Evolutionary conservation across 768 basidiomycete genomes (phyloP).

Genomic region (Leccinum arenicola): DNA sequence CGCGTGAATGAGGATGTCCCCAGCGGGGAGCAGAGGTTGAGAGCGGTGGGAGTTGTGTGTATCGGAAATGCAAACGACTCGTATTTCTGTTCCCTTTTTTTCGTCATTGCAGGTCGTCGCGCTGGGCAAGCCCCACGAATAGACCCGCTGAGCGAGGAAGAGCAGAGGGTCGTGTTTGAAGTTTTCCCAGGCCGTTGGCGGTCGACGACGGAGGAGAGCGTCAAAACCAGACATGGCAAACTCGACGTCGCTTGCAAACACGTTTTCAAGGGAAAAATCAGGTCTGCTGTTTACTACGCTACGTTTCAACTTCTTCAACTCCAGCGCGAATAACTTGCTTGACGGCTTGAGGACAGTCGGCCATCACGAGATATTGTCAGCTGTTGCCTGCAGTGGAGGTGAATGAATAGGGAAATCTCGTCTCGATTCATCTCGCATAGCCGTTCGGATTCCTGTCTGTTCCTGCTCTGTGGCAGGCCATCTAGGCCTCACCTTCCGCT

Average conservation of each 20-base stretch:
- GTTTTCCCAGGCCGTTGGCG: conserved; percentile 8
- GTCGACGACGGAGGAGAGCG: conserved; percentile 4
- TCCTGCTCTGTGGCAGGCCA: not conserved
- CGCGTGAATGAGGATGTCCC: conserved; percentile 9
- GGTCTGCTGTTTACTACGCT: too few relatives aligned
- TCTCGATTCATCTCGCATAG: not conserved
- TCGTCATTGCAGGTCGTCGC: not conserved
- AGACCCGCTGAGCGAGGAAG: conserved; percentile 6
- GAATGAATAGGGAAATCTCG: too few relatives aligned
- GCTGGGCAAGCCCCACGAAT: not conserved
- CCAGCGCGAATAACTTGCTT: too few relatives aligned
- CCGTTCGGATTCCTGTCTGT: not conserved
- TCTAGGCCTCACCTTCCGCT: conserved; percentile 48
- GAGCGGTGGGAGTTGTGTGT: conserved; percentile 7
- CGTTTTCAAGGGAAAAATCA: too few relatives aligned
- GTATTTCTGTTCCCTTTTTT: not conserved
- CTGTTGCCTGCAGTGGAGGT: conserved; percentile 11
- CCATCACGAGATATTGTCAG: too few relatives aligned
- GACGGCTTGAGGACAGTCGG: too few relatives aligned
- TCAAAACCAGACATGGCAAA: not conserved
- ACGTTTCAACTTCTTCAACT: too few relatives aligned
- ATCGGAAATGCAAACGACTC: conserved; percentile 8
- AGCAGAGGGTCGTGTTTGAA: conserved; percentile 6
- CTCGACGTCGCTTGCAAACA: too few relatives aligned
- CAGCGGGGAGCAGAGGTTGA: conserved; percentile 1